Base-by-base conservation (phyloP, 179 eudicot genomes). In the Amaranthus tricolor region DNA sequence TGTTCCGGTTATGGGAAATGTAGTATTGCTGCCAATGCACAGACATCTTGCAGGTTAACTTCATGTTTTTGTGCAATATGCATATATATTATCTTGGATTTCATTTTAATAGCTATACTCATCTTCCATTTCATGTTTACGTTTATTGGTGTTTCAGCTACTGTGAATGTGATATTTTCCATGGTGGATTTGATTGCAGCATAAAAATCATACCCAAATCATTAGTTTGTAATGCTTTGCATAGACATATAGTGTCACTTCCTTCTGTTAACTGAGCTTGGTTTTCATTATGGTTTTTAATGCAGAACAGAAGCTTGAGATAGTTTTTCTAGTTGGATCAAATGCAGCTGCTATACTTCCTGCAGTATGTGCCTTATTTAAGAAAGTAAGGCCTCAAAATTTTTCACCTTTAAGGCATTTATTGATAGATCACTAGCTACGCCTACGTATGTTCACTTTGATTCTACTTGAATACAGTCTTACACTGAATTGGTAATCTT, bases 271-370 rank as follows among this genome's bases (percentile, higher is more conserved):
- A 24, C 31, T 24, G 31, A 24, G 31, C 31, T 24, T 24, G 31
- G 31, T 24, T 24, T 24, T 24, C 31, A 24, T 24, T 24, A 24
- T 24, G 31, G 31, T 24, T 24, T 24, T 24, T 68, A 12, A 52
- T 68, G 59, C 71, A 68, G 71, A 21, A 52, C 17, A 21, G 17
- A 20, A 51, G 45, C 43, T 67, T 55, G 56, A 67, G 71, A 10
- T 67, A 9, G 45, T 54, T 10, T 68, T 31, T 19, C 59, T 68
- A 9, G 20, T 68, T 50, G 58, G 45, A 51, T 68, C 71, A 50
- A 68, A 68, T 68, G 59, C 71, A 68, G 71, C 71, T 9, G 71
- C 59, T 13, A 51, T 68, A 51, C 31, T 68, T 68, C 71, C 71
- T 68, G 71, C 59, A 68, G 19, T 68, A 11, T 51, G 58, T 43